A percentile compares a stretch with the other conserved stretches of the same genome.
These are phyloP conservation scores for Takashimella tepidaria DNA, from an alignment of 1,284 basidiomycete species.

Conservation along the genomic window DNA sequence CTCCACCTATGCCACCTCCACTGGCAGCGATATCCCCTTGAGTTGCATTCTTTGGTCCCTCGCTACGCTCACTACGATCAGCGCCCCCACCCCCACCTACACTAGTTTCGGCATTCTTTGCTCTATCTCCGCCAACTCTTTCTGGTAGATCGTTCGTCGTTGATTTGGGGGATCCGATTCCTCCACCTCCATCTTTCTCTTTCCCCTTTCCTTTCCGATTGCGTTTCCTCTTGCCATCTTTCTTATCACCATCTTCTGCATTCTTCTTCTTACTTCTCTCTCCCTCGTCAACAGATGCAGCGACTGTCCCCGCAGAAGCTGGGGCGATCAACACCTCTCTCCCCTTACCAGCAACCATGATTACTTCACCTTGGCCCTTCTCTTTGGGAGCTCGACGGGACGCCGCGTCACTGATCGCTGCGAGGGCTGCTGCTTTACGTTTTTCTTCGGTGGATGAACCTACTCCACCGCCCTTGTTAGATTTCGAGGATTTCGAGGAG, in stretches of 20 bases:
- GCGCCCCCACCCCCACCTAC: background rate
- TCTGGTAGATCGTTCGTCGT: slow-evolving; percentile 5
- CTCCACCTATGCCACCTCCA: background rate
- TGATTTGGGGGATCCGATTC: background rate
- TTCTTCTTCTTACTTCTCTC: slow-evolving; percentile 9
- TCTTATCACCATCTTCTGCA: background rate
- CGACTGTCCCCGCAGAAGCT: slow-evolving; percentile 2
- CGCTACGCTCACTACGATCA: background rate
- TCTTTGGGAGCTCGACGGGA: slow-evolving; percentile 29
- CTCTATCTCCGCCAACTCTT: slow-evolving; percentile 1
- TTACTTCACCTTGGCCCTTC: slow-evolving; percentile 9
- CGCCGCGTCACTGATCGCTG: slow-evolving; percentile 30
- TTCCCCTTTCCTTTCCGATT: slow-evolving; percentile 8
- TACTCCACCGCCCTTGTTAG: slow-evolving; percentile 15
- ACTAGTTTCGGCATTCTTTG: background rate
- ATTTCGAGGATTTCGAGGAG: slow-evolving; percentile 58
- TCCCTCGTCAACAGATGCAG: no score
- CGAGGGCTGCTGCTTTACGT: slow-evolving; percentile 28
- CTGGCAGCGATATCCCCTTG: background rate
- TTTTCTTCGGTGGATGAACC: slow-evolving; percentile 9
- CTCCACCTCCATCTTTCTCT: slow-evolving; percentile 3
- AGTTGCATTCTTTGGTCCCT: slow-evolving; percentile 1
- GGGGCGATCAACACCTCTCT: slow-evolving; percentile 30
- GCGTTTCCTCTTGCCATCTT: slow-evolving; percentile 3
- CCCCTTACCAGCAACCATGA: slow-evolving; percentile 40